Conservation (phyloP, 2,329 filamentous ascomycete species). For the Berkeleyomyces basicola region DNA sequence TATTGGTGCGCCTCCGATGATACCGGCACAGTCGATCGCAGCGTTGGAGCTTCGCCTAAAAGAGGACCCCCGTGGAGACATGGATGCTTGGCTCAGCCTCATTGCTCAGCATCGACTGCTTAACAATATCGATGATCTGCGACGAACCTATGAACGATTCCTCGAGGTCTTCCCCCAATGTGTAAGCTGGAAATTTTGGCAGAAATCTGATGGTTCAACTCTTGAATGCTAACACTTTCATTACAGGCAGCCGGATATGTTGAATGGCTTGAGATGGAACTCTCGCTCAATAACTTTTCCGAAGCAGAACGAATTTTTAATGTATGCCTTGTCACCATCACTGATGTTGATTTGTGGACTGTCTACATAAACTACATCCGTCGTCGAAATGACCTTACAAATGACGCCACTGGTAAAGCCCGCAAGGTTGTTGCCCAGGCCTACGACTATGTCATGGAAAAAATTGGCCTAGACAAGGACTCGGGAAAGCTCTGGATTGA, state of each 20-base stretch:
- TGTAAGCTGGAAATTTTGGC: conserved; percentile 40
- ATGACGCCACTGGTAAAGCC: conserved; percentile 60
- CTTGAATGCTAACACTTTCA: not conserved
- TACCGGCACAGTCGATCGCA: conserved; percentile 34
- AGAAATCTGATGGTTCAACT: not conserved
- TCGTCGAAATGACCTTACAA: conserved; percentile 66
- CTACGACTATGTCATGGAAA: conserved; percentile 82
- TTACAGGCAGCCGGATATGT: conserved; percentile 82
- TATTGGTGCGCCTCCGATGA: not conserved
- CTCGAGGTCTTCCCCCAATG: conserved; percentile 76
- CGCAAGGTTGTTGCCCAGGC: conserved; percentile 67
- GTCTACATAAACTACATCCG: conserved; percentile 92
- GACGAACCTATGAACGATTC: conserved; percentile 71
- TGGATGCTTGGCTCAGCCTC: conserved; percentile 78
- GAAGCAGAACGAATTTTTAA: conserved; percentile 73
- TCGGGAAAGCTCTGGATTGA: conserved; percentile 84
- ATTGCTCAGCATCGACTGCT: conserved; percentile 72
- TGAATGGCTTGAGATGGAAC: conserved; percentile 75
- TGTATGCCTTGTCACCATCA: conserved; percentile 58
- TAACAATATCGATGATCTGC: conserved; percentile 65
- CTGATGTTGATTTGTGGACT: conserved; percentile 78
- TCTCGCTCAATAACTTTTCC: conserved; percentile 66
- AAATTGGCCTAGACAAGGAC: conserved; percentile 81
- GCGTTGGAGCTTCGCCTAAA: conserved; percentile 80
- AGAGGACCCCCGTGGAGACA: conserved; percentile 81